Evolutionary conservation across 257 asterid genomes (phyloP).

Genomic region (Catharanthus roseus): DNA sequence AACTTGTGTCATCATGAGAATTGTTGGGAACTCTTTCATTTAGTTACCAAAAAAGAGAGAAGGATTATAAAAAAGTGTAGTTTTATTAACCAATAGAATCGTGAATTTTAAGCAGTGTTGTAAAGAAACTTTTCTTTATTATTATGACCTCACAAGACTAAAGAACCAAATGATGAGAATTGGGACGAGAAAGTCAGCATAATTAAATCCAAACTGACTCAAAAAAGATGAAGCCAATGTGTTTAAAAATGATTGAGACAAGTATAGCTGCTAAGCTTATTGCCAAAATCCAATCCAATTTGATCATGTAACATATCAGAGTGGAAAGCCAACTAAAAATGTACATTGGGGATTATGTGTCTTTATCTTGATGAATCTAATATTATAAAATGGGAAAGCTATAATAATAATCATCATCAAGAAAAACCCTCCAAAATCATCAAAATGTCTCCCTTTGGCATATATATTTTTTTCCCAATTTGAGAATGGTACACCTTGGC

Average conservation of each 20-base stretch:
- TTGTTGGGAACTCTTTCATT: neutral
- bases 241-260: constrained; percentile 26
- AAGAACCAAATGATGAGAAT: neutral
- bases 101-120: neutral
- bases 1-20: neutral
- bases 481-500: constrained; percentile 6
- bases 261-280: constrained; percentile 21
- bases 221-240: neutral
- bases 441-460: constrained; percentile 2
- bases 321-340: neutral
- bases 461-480: constrained; percentile 16
- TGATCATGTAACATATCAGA: constrained; percentile 11
- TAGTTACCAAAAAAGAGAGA: neutral
- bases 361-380: constrained; percentile 5
- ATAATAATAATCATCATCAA: neutral
- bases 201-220: constrained; percentile 9
- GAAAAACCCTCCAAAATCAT: neutral
- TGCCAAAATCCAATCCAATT: neutral
- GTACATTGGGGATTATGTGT: constrained; percentile 12
- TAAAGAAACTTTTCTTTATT: neutral
- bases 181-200: constrained; percentile 3
- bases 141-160: neutral
- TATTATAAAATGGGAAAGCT: constrained; percentile 2
- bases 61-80: neutral
- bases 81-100: constrained; percentile 1